phyloP scores from a whole-genome alignment of 1,139 yeast genomes.

The Taphrina sp. region DNA sequence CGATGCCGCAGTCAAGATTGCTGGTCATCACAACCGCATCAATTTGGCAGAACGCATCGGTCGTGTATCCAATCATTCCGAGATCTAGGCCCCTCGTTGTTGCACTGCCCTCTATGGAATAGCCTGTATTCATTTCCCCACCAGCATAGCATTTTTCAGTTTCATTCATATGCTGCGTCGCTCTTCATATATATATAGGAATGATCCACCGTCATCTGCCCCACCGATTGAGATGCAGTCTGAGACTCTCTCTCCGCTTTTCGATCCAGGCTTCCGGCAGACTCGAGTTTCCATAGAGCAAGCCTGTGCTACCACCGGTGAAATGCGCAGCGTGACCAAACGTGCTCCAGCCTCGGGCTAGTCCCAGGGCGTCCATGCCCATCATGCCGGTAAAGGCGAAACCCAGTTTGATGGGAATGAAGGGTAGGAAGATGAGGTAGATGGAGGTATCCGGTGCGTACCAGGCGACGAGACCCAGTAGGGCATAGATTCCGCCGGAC shows the following conservation, averaged over 20 bases:
- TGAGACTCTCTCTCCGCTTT: constrained; percentile 8
- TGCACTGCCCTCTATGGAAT: no score
- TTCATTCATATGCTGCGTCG: no score
- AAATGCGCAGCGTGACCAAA: constrained; percentile 34
- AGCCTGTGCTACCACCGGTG: constrained; percentile 29
- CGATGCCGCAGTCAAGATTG: constrained; percentile 78
- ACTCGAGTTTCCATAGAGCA: constrained; percentile 9
- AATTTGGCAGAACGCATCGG: constrained; percentile 62
- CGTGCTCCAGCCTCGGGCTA: constrained; percentile 17
- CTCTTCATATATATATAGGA: no score
- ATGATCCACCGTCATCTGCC: constrained; percentile 10
- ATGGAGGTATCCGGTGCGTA: constrained; percentile 28
- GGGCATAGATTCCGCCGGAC: constrained; percentile 32
- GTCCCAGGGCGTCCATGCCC: constrained; percentile 32
- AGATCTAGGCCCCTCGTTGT: background rate
- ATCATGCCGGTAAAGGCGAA: constrained; percentile 32
- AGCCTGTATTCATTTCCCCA: no score
- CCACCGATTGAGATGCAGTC: constrained; percentile 7
- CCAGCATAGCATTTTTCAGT: no score
- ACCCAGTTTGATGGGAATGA: constrained; percentile 30
- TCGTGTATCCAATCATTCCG: background rate
- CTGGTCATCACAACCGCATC: constrained; percentile 70
- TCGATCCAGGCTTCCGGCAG: constrained; percentile 21
- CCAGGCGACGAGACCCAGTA: constrained; percentile 30
- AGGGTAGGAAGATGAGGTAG: constrained; percentile 32